Percentiles rank a stretch among this genome's conserved stretches.
Conservation (phyloP, 2,329 filamentous ascomycete genomes). For the Emydomyces testavorans region DNA sequence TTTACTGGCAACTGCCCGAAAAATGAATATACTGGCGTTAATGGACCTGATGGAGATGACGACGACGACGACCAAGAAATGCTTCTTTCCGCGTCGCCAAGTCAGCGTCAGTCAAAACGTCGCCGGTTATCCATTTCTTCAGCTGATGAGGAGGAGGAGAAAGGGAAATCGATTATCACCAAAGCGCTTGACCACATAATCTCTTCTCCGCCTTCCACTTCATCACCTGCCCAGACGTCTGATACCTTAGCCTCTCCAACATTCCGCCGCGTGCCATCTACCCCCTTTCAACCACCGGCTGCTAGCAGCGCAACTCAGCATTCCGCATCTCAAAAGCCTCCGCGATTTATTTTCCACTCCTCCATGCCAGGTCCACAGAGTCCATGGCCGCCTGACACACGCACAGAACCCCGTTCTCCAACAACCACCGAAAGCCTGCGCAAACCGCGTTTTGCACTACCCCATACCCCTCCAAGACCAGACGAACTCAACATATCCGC, state of each 20-base stretch:
- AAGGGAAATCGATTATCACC: slow-evolving; percentile 1
- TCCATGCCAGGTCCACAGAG: slow-evolving; percentile 1
- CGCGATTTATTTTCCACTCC: slow-evolving; percentile 4
- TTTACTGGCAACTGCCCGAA: background rate
- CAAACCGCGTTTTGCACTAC: slow-evolving; percentile 31
- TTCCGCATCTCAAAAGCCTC: slow-evolving; percentile 5
- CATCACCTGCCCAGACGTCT: slow-evolving; percentile 10
- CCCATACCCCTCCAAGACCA: slow-evolving; percentile 27
- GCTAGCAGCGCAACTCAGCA: background rate
- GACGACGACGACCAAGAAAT: slow-evolving; percentile 22
- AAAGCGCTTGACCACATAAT: slow-evolving; percentile 17
- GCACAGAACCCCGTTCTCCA: too few species aligned
- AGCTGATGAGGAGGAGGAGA: background rate
- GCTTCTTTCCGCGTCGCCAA: slow-evolving; percentile 22
- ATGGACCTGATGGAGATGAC: background rate
- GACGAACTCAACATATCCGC: slow-evolving; percentile 17
- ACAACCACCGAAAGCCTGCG: too few species aligned
- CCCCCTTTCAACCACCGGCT: slow-evolving; percentile 13
- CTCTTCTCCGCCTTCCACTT: slow-evolving; percentile 14
- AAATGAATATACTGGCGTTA: slow-evolving; percentile 8
- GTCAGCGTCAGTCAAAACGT: slow-evolving; percentile 23
- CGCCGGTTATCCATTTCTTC: slow-evolving; percentile 22
- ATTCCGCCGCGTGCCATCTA: slow-evolving; percentile 1
- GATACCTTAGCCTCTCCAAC: slow-evolving; percentile 5
- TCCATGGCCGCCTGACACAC: background rate